Evolutionary conservation across 2,329 filamentous ascomycete genomes (phyloP), one percentile per base, ranked within the genome.

Genomic region (Cyanodermella asteris): DNA sequence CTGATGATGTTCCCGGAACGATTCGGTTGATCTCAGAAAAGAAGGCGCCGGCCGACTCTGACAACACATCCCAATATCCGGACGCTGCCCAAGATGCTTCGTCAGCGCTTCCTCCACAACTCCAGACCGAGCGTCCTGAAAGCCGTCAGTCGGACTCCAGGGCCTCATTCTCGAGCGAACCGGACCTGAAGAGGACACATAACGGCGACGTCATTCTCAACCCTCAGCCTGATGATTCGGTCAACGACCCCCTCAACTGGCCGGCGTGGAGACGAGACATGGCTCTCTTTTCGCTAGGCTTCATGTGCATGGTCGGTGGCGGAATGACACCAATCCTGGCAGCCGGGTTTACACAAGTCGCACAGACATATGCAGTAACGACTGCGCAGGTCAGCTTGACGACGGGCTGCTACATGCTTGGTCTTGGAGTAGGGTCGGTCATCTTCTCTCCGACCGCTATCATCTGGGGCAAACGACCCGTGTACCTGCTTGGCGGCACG

Each of bases 171-270:
- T 21, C 20, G 7, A 21, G 11, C 11, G 20, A 21, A 13, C 11
- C 5, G n/a, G n/a, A 34, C 22, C 66, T 68, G 50, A 93, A 93
- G 55, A 72, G 59, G 35, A 91, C 81, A 2, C 50, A 61, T 18
- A 74, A 91, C 43, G 81, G 81, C 10, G 63, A 66, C 32, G 80
- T 93, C 38, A 80, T 94, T 28, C 55, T 94, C 9, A 74, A 90
- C 0, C 84, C 84, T 0, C 84, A 94, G 43, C 84, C 84, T 0
- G 81, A 93, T 31, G 81, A 93, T 25, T 81, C 77, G 0, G 56
- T 61, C 25, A 93, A 94, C 35, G 84, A 94, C 39, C 84, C 84
- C 1, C 53, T 94, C 28, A 94, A 94, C 44, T 94, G 84, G 84
- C 70, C 76, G 0, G 53, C 61, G 5, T 78, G 77, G 70, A 65